phyloP scores from a whole-genome alignment of 371 early-diverging fungal genomes.

The Zychaea mexicana region DNA sequence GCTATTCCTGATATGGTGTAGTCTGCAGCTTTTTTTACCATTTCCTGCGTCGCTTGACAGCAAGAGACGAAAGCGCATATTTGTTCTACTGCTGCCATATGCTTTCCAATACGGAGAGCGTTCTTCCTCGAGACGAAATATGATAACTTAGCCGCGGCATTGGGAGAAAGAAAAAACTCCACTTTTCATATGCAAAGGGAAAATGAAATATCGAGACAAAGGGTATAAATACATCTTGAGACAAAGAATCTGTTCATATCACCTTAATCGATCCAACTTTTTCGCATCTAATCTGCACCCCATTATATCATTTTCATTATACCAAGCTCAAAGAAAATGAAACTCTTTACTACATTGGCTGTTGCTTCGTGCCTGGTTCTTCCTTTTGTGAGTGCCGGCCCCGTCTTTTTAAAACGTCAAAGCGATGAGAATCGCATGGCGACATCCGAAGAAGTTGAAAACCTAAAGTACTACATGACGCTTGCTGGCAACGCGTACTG shows the following conservation, averaged over 20 bases:
- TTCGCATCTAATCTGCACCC: not conserved
- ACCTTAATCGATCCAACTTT: not conserved
- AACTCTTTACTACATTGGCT: not conserved
- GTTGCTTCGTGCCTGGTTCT: not conserved
- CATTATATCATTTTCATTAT: not conserved
- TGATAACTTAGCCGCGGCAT: too few relatives aligned
- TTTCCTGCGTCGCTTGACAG: not conserved
- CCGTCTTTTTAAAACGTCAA: not conserved
- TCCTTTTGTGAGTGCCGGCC: not conserved
- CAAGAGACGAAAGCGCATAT: too few relatives aligned
- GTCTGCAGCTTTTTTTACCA: not conserved
- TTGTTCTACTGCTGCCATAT: not conserved
- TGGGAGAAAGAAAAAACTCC: too few relatives aligned
- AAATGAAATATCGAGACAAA: not conserved
- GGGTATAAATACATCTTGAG: not conserved
- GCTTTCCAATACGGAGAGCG: too few relatives aligned
- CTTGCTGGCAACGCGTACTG: slow-evolving; percentile 19
- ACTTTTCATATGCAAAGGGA: not conserved
- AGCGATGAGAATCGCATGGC: not conserved
- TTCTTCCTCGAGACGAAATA: too few relatives aligned
- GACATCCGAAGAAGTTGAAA: slow-evolving; percentile 2
- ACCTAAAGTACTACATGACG: slow-evolving; percentile 4
- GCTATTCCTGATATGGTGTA: not conserved
- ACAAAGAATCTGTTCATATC: not conserved
- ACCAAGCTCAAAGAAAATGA: too few relatives aligned